Conservation (phyloP, 2,329 filamentous ascomycete genomes). For the Thyridium curvatum region DNA sequence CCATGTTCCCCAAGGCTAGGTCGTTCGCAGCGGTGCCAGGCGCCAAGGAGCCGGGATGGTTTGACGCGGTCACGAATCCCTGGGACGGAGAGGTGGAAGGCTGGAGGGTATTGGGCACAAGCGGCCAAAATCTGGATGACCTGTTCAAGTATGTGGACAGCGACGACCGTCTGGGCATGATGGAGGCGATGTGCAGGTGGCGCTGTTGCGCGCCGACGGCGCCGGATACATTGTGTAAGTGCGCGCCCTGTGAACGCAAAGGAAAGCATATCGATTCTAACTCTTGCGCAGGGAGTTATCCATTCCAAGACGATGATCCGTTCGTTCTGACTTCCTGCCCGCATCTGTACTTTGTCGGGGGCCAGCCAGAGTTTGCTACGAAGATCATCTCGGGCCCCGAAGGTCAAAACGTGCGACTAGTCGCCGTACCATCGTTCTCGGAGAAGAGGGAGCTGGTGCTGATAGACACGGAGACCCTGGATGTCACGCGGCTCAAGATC, state of each 20-base stretch:
- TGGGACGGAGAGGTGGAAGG: conserved; percentile 89
- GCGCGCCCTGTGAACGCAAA: no score
- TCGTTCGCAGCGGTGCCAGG: conserved; percentile 52
- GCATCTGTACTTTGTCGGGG: conserved; percentile 86
- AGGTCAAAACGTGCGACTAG: conserved; percentile 66
- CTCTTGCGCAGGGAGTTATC: conserved; percentile 71
- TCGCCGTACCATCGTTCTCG: conserved; percentile 79
- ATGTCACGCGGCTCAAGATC: conserved; percentile 65
- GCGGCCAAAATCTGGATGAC: conserved; percentile 90
- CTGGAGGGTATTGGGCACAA: conserved; percentile 78
- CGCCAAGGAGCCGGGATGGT: conserved; percentile 57
- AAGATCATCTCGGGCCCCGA: conserved; percentile 59
- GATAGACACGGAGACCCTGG: conserved; percentile 79
- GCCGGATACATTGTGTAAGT: conserved; percentile 87
- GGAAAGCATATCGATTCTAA: not conserved
- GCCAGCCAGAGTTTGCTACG: conserved; percentile 73
- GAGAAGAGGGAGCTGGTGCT: conserved; percentile 74
- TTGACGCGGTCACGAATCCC: conserved; percentile 87
- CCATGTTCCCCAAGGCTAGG: conserved; percentile 77
- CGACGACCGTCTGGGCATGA: conserved; percentile 74
- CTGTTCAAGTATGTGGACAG: conserved; percentile 84
- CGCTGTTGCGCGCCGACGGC: conserved; percentile 86
- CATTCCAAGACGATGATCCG: conserved; percentile 88
- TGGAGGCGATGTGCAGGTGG: conserved; percentile 94
- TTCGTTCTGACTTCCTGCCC: conserved; percentile 83